A percentile compares a stretch with the other conserved stretches of the same genome.
Conservation (phyloP, 768 basidiomycete species). For the Auricularia sp. region DNA sequence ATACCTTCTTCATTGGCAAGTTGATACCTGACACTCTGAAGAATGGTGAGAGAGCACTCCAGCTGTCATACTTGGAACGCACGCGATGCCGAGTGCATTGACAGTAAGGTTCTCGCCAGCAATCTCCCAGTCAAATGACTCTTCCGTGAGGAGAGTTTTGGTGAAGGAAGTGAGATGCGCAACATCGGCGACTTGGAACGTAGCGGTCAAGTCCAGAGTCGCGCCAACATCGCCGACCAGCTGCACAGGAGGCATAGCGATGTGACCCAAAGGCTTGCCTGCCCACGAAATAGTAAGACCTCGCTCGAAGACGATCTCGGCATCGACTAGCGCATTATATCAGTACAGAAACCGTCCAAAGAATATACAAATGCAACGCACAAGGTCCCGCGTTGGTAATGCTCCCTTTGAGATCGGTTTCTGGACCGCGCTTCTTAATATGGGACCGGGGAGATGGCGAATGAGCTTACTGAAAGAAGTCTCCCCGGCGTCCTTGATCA, state of each 20-base stretch:
- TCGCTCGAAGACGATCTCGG: conserved; percentile 50
- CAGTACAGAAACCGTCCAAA: not conserved
- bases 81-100: conserved; percentile 40
- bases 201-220: conserved; percentile 39
- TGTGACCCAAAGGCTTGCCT: conserved; percentile 44
- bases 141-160: conserved; percentile 51
- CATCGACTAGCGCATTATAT: conserved; percentile 37
- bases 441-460: not conserved
- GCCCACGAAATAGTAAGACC: conserved; percentile 55
- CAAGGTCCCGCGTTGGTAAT: conserved; percentile 67
- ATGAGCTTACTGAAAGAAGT: conserved; percentile 41
- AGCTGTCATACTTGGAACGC: not conserved
- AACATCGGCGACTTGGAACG: conserved; percentile 49
- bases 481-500: conserved; percentile 50
- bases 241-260: conserved; percentile 47
- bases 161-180: conserved; percentile 54
- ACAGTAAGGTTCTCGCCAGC: conserved; percentile 55
- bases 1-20: conserved; percentile 45
- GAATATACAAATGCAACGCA: conserved; percentile 22
- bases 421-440: conserved; percentile 19
- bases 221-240: conserved; percentile 47
- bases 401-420: conserved; percentile 43
- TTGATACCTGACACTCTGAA: conserved; percentile 44
- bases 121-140: conserved; percentile 62
- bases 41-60: conserved; percentile 18